phyloP scores from a whole-genome alignment of 805 yeast genomes.

The Candida endomychidarum region DNA sequence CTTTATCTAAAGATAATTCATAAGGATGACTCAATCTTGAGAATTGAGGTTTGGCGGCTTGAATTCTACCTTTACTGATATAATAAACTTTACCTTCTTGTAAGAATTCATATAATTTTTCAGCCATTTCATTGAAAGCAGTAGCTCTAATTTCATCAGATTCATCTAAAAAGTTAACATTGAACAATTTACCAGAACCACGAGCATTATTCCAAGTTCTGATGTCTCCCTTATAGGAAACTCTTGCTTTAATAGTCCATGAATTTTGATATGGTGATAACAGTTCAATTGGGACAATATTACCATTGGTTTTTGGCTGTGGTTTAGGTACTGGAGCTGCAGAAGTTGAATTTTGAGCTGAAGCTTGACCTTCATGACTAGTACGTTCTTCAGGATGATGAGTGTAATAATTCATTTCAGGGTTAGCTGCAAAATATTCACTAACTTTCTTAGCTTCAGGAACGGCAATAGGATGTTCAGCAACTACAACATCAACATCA shows the following conservation, averaged over 20 bases:
- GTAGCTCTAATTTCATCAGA: constrained; percentile 96
- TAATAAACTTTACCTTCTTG: constrained; percentile 91
- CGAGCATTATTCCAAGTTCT: constrained; percentile 83
- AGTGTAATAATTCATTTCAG: constrained; percentile 21
- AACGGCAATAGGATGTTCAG: constrained; percentile 8
- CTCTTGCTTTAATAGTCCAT: constrained; percentile 94
- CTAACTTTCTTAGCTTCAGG: constrained; percentile 32
- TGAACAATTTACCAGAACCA: constrained; percentile 89
- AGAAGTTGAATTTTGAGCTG: constrained; percentile 6
- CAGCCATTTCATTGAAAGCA: constrained; percentile 87
- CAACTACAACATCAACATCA: constrained; percentile 41
- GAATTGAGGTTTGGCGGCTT: constrained; percentile 82
- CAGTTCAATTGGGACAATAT: constrained; percentile 66
- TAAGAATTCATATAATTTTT: constrained; percentile 67
- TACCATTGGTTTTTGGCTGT: constrained; percentile 5
- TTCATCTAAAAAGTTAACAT: constrained; percentile 85
- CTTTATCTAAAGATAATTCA: constrained; percentile 80
- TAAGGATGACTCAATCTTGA: constrained; percentile 83
- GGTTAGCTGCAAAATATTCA: constrained; percentile 57
- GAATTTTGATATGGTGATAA: constrained; percentile 86
- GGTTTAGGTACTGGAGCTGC: not conserved
- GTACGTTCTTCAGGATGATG: constrained; percentile 9
- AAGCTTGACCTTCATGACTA: constrained; percentile 4
- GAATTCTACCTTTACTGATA: constrained; percentile 76
- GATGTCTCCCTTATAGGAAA: constrained; percentile 81